phyloP scores from a whole-genome alignment of 257 asterid species.

The Scutellaria baicalensis region DNA sequence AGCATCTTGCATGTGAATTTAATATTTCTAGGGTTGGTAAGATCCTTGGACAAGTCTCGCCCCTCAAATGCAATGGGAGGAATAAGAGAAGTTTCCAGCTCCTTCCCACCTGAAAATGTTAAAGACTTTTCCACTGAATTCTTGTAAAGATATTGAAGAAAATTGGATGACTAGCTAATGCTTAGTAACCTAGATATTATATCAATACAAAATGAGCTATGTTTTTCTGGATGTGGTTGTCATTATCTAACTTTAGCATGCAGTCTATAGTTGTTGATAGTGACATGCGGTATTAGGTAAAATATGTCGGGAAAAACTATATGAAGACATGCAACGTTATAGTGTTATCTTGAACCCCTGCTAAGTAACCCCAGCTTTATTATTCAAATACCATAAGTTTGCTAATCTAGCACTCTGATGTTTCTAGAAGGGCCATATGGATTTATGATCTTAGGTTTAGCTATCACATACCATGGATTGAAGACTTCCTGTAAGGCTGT shows the following conservation, averaged over 20 bases:
- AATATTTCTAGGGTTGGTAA: background rate
- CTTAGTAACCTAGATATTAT: background rate
- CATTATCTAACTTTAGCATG: background rate
- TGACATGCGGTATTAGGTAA: background rate
- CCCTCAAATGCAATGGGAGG: background rate
- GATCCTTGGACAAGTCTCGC: background rate
- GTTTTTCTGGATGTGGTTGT: background rate
- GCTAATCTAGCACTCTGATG: background rate
- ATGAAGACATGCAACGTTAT: background rate
- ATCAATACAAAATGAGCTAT: background rate
- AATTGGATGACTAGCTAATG: background rate
- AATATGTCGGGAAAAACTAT: background rate
- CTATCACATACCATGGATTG: background rate
- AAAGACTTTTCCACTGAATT: background rate
- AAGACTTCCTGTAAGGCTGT: background rate
- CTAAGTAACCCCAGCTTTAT: background rate
- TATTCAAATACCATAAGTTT: background rate
- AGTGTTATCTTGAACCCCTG: background rate
- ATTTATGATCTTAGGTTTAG: background rate
- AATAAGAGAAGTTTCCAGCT: background rate
- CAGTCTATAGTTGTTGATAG: background rate
- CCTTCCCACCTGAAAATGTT: background rate
- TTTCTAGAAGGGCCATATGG: background rate
- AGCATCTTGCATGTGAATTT: constrained; percentile 2
- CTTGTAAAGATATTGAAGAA: background rate